These are phyloP conservation scores for Mycena maculata DNA, from an alignment of 768 basidiomycete genomes.

Conservation along the genomic window DNA sequence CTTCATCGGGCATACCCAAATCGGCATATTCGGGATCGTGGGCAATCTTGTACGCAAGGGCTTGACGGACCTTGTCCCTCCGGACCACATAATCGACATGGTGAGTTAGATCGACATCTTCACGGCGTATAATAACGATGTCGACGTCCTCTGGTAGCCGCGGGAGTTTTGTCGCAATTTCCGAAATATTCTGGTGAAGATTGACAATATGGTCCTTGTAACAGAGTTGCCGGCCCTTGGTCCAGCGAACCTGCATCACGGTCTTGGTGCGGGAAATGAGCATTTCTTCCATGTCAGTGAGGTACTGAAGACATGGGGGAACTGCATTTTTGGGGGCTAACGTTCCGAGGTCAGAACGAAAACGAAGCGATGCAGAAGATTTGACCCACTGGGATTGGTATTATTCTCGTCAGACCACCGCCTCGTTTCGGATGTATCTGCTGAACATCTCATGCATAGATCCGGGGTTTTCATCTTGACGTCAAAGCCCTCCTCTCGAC, in stretches of 20 bases:
- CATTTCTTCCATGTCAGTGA: constrained; percentile 28
- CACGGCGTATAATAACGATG: constrained; percentile 26
- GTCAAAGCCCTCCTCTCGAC: constrained; percentile 21
- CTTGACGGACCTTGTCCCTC: constrained; percentile 20
- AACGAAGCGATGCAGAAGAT: not conserved
- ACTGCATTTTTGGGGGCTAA: not conserved
- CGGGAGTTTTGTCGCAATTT: constrained; percentile 18
- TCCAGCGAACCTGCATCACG: constrained; percentile 32
- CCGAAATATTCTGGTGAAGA: constrained; percentile 19
- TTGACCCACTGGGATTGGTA: constrained; percentile 10
- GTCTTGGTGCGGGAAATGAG: constrained; percentile 25
- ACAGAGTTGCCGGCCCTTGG: constrained; percentile 26
- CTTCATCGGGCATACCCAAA: constrained; percentile 1
- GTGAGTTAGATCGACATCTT: not conserved
- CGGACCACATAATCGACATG: constrained; percentile 13
- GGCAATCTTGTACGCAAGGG: constrained; percentile 26
- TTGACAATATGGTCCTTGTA: constrained; percentile 31
- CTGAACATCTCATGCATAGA: not conserved
- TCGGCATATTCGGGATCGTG: constrained; percentile 23
- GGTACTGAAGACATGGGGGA: constrained; percentile 12
- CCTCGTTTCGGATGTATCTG: not conserved
- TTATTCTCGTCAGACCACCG: constrained; percentile 19
- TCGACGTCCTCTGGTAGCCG: constrained; percentile 26
- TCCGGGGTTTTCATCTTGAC: not conserved
- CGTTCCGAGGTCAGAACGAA: too few relatives aligned